Conservation (phyloP, 192 early-diverging fungal species). For the Backusella tarrabulga region DNA sequence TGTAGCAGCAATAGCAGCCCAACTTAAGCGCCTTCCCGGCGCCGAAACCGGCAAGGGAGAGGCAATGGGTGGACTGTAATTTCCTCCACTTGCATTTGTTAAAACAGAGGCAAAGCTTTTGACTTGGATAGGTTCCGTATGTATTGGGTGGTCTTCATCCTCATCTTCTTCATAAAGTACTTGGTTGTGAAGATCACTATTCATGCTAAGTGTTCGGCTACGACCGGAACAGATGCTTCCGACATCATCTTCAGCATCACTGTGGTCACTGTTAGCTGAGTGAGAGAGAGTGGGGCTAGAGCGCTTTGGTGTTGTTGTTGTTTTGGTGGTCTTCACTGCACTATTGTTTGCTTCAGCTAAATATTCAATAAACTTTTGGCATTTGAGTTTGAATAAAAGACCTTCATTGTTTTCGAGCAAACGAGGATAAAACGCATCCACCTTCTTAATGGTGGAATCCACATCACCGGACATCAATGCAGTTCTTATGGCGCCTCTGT, state of each 20-base stretch:
- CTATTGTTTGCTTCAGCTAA: conserved; percentile 3
- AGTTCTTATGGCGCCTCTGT: conserved; percentile 17
- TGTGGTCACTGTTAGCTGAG: not conserved
- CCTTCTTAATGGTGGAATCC: conserved; percentile 62
- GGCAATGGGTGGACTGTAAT: not conserved
- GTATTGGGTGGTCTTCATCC: not conserved
- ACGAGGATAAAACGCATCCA: conserved; percentile 64
- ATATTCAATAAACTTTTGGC: conserved; percentile 79
- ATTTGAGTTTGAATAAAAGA: conserved; percentile 76
- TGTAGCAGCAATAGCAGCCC: conserved; percentile 29
- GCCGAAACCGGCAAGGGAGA: conserved; percentile 10
- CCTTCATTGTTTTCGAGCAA: conserved; percentile 61
- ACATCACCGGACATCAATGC: conserved; percentile 73
- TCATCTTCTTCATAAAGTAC: conserved; percentile 29
- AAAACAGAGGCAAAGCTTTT: not conserved
- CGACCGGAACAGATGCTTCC: not conserved
- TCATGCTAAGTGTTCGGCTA: conserved; percentile 4
- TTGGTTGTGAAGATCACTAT: conserved; percentile 8
- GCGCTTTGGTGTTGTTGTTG: not conserved
- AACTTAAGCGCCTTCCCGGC: conserved; percentile 29
- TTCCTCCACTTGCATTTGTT: not conserved
- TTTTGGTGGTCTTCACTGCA: not conserved
- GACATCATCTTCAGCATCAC: conserved; percentile 10
- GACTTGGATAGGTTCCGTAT: not conserved
- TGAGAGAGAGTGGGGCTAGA: not conserved